Percentiles rank a stretch among this genome's conserved stretches.
Conservation (phyloP, 805 yeast species). For the Kluyveromyces lactis region DNA sequence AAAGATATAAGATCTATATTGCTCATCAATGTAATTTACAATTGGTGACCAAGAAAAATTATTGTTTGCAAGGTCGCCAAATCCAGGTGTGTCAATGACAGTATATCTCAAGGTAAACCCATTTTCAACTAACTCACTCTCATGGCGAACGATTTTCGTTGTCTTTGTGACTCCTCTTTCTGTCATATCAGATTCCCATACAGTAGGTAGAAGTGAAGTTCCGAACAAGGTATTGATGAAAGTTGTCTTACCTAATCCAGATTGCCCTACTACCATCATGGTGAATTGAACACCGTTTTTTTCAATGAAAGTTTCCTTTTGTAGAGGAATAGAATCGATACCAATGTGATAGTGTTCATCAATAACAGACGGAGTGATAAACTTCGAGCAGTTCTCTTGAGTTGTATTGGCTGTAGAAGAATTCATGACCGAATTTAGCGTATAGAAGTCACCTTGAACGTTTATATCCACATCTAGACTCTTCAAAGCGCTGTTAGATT, state of each 20-base stretch:
- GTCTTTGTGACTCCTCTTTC: conserved; percentile 29
- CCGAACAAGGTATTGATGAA: conserved; percentile 76
- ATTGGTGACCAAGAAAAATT: conserved; percentile 59
- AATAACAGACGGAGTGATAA: not conserved
- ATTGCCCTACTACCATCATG: conserved; percentile 77
- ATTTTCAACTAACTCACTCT: conserved; percentile 51
- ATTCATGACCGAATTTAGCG: not conserved
- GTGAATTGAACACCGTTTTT: conserved; percentile 69
- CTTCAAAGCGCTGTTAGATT: not conserved
- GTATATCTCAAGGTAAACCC: conserved; percentile 51
- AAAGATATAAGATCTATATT: conserved; percentile 55
- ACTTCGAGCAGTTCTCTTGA: not conserved
- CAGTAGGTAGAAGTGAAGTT: conserved; percentile 33
- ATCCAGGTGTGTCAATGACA: conserved; percentile 69
- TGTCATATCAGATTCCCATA: conserved; percentile 34
- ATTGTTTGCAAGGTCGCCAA: conserved; percentile 64
- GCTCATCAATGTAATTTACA: conserved; percentile 70
- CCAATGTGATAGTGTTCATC: conserved; percentile 15
- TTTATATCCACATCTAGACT: not conserved
- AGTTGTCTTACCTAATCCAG: conserved; percentile 78
- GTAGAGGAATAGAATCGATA: conserved; percentile 21
- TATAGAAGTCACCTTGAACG: not conserved
- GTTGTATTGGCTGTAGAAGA: not conserved
- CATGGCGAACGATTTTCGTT: conserved; percentile 28
- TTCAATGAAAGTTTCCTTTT: conserved; percentile 25